Evolutionary conservation across 495 filamentous ascomycete species (phyloP), one percentile per base, ranked within the genome.

Genomic region (Neurospora discreta): DNA sequence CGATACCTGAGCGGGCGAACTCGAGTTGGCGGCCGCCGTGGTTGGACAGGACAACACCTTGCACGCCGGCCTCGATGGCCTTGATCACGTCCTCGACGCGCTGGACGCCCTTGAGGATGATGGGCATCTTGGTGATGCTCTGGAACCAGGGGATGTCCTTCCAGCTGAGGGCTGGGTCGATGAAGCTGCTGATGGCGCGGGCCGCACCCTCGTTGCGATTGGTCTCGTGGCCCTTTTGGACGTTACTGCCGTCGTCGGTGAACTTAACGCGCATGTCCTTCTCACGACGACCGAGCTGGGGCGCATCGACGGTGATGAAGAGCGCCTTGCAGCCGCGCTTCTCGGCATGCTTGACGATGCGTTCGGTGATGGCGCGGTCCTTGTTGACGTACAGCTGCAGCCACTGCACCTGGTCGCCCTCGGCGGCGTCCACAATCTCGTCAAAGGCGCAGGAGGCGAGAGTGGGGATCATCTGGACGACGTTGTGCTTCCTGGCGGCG

Each of bases 341-440:
- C 81, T 98, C 96, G 75, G 96, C 96, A 80, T 98, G 93, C 80
- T 92, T 78, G 30, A 99, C 90, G 76, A 99, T 98, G 72, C 89
- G 86, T 82, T 93, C 87, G 33, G 95, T 99, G 78, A 98, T 94
- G 58, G 85, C 88, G 69, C 96, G 90, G 84, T 99, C 90, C 79
- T 97, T 95, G 87, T 99, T 99, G 71, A 99, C 95, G 84, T 99
- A 99, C 0, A 99, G 87, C 81, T 99, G 95, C 68, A 99, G 84
- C 96, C 96, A 98, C 81, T 98, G 95, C 1, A 93, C 89, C 78
- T 98, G 95, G 71, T 90, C 90, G 13, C 87, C 92, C 73, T 88
- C 83, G 44, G 86, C 87, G 39, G 94, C 95, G 78, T 97, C 96
- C 73, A 95, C 83, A 70, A 99, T 97, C 81, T 99, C 96, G 82